A percentile compares a stretch with the other conserved stretches of the same genome.
Evolutionary conservation across 2,329 filamentous ascomycete genomes (phyloP).

Genomic region (Calonectria henricotiae): DNA sequence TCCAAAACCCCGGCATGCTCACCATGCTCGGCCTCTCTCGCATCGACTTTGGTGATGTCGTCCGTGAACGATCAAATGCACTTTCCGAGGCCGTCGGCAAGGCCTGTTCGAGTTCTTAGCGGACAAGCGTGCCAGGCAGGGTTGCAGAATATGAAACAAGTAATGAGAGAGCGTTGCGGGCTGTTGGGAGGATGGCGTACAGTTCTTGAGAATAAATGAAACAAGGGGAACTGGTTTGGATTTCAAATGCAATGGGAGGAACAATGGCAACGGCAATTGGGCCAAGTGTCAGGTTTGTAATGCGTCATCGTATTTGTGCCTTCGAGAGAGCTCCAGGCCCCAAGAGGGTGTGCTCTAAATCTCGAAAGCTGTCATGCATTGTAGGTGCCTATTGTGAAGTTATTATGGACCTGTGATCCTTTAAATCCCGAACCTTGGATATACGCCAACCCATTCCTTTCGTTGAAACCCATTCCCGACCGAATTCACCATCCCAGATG

Average conservation of each 20-base stretch:
- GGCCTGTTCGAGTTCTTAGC: conserved; percentile 17
- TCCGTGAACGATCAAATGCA: conserved; percentile 51
- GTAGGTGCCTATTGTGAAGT: conserved; percentile 34
- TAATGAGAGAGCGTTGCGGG: not conserved
- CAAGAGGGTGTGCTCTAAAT: conserved; percentile 20
- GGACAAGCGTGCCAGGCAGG: not conserved
- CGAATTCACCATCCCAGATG: conserved; percentile 27
- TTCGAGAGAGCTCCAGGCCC: conserved; percentile 32
- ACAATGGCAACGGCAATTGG: conserved; percentile 11
- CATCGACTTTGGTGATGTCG: conserved; percentile 53
- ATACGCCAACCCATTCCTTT: conserved; percentile 12
- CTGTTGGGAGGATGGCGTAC: not conserved
- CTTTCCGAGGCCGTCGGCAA: conserved; percentile 47
- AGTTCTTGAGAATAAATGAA: not conserved
- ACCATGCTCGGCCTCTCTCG: conserved; percentile 55
- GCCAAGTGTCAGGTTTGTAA: conserved; percentile 34
- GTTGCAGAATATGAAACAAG: not conserved
- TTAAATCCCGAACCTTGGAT: conserved; percentile 2
- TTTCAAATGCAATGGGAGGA: conserved; percentile 1
- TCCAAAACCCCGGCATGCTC: conserved; percentile 53
- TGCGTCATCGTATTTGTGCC: conserved; percentile 35
- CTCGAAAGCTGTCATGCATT: conserved; percentile 40
- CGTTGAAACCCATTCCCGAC: not conserved
- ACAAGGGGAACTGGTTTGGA: not conserved
- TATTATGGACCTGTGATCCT: conserved; percentile 23